A percentile compares a stretch with the other conserved stretches of the same genome.
Conservation (phyloP, 257 asterid genomes). For the Scutellaria minor region DNA sequence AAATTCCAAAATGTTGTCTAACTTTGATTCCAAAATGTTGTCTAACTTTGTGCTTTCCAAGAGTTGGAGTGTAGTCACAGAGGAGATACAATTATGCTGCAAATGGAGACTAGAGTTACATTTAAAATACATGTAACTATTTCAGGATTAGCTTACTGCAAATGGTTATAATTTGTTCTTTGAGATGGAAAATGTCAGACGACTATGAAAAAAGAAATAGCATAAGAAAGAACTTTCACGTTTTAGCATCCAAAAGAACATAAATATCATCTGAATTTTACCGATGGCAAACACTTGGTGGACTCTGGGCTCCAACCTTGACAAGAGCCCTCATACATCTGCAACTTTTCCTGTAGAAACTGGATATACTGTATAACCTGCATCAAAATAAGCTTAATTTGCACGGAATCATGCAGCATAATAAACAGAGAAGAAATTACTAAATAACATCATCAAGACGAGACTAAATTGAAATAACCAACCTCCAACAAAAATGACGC, state of each 20-base stretch:
- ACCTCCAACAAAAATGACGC: conserved; percentile 93
- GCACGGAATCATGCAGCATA: background rate
- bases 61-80: background rate
- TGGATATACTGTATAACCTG: conserved; percentile 93
- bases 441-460: conserved; percentile 8
- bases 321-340: conserved; percentile 44
- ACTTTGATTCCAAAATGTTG: background rate
- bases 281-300: conserved; percentile 71
- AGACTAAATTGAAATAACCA: conserved; percentile 34
- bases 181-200: background rate
- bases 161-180: background rate
- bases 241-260: conserved; percentile 11
- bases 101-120: conserved; percentile 14
- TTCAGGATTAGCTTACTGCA: conserved; percentile 5
- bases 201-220: conserved; percentile 2
- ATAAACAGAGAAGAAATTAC: background rate
- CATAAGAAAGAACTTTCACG: conserved; percentile 11
- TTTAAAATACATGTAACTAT: background rate
- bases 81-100: background rate
- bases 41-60: background rate
- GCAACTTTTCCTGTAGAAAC: conserved; percentile 72
- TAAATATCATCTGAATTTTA: conserved; percentile 39
- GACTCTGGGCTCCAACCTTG: conserved; percentile 84
- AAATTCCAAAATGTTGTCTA: background rate
- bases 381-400: conserved; percentile 34